Conservation (phyloP, 2,329 filamentous ascomycete species). For the Pseudopithomyces chartarum region DNA sequence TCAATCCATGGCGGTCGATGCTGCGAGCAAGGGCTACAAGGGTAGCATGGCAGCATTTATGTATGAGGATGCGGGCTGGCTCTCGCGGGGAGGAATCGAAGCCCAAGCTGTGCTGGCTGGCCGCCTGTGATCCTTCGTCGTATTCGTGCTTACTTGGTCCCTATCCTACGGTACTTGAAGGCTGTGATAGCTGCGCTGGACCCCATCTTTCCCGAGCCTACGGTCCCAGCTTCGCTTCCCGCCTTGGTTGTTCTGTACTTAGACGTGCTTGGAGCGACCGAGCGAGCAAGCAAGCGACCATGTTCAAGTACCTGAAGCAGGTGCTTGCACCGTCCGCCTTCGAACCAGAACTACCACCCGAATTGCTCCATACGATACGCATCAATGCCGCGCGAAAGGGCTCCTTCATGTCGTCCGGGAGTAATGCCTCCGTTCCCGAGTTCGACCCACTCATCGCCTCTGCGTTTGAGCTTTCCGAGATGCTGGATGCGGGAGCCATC, state of each 20-base stretch:
- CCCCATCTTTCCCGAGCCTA: not conserved
- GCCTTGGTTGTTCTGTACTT: too few species aligned
- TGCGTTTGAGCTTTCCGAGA: slow-evolving; percentile 37
- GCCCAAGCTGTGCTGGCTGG: not conserved
- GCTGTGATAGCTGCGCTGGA: too few species aligned
- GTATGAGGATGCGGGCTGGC: slow-evolving; percentile 24
- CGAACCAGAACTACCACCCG: slow-evolving; percentile 24
- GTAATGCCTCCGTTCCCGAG: slow-evolving; percentile 29
- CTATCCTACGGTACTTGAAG: not conserved
- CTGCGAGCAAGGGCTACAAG: not conserved
- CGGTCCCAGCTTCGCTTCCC: not conserved
- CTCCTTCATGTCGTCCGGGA: slow-evolving; percentile 34
- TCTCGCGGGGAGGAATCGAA: slow-evolving; percentile 5
- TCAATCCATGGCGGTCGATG: not conserved
- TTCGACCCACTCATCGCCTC: slow-evolving; percentile 40
- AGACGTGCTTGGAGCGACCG: too few species aligned
- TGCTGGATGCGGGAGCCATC: slow-evolving; percentile 35
- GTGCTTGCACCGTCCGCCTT: slow-evolving; percentile 32
- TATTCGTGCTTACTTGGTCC: not conserved
- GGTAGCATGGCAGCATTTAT: not conserved
- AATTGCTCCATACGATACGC: slow-evolving; percentile 17
- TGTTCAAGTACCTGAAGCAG: slow-evolving; percentile 34
- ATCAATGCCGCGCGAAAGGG: slow-evolving; percentile 27
- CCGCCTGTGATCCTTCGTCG: not conserved
- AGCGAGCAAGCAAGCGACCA: slow-evolving; percentile 9